Evolutionary conservation across 164 flowering plant genomes (phyloP).

Genomic region (Berberis vulgaris): DNA sequence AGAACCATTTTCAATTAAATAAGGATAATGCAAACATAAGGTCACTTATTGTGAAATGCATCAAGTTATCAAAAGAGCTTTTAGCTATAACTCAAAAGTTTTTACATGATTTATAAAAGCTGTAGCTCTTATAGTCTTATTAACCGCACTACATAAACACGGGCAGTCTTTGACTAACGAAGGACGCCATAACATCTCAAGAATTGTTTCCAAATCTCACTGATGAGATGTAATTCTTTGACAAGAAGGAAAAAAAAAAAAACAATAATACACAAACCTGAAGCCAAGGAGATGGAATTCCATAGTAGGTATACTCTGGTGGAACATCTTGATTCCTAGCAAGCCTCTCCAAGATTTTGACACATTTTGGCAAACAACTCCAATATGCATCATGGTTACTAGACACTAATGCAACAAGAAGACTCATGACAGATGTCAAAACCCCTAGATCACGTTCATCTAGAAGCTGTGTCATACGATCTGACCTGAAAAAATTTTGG

Average conservation of each 20-base stretch:
- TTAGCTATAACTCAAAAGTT: too few species aligned
- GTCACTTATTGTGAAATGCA: too few species aligned
- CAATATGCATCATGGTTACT: conserved; percentile 88
- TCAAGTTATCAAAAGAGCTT: too few species aligned
- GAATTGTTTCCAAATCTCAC: not conserved
- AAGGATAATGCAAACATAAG: too few species aligned
- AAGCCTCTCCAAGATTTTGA: conserved; percentile 84
- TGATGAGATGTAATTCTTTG: not conserved
- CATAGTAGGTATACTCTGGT: conserved; percentile 97
- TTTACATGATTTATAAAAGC: too few species aligned
- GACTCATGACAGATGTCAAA: conserved; percentile 98
- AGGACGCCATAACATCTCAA: too few species aligned
- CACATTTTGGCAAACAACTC: conserved; percentile 98
- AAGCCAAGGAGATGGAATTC: conserved; percentile 99
- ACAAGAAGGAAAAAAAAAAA: conserved; percentile 5
- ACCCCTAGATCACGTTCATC: conserved; percentile 99
- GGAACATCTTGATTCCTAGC: conserved; percentile 95
- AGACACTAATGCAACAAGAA: conserved; percentile 90
- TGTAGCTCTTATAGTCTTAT: too few species aligned
- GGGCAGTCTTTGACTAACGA: not conserved
- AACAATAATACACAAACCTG: conserved; percentile 57
- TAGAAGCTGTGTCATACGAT: conserved; percentile 93
- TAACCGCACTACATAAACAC: not conserved
- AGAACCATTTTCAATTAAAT: too few species aligned
- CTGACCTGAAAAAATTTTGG: conserved; percentile 57